Evolutionary conservation across 768 basidiomycete genomes (phyloP).

Genomic region (Tylopilus cervinicoccineus): DNA sequence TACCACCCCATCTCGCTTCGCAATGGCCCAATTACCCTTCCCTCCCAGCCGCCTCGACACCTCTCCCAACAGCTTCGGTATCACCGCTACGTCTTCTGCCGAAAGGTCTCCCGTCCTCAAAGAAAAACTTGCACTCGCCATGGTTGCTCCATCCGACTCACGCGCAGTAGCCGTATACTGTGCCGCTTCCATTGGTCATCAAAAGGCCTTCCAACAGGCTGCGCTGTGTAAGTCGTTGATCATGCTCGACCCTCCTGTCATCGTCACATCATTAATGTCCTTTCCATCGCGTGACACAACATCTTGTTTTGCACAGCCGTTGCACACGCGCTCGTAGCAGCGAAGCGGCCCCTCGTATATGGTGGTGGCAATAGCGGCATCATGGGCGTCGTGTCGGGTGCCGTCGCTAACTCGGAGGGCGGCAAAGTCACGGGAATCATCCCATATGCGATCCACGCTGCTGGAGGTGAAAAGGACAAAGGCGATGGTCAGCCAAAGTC

Average conservation of each 20-base stretch:
- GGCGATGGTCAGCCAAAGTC: constrained; percentile 24
- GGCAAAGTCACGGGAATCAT: constrained; percentile 76
- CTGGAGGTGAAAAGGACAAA: constrained; percentile 60
- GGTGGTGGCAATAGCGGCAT: constrained; percentile 82
- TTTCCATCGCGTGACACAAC: constrained; percentile 3
- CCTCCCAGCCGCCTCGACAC: constrained; percentile 3
- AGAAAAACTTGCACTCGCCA: constrained; percentile 16
- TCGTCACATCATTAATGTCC: neutral
- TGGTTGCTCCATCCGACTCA: constrained; percentile 30
- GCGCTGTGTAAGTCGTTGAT: constrained; percentile 60
- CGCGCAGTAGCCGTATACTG: constrained; percentile 78
- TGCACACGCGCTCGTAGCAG: constrained; percentile 63
- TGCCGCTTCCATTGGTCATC: constrained; percentile 66
- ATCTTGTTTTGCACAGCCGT: constrained; percentile 44
- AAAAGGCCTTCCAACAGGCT: constrained; percentile 58
- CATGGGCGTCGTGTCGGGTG: constrained; percentile 78
- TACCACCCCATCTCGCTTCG: constrained; percentile 1
- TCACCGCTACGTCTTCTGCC: neutral
- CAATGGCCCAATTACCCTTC: constrained; percentile 11
- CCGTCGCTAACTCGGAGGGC: constrained; percentile 54
- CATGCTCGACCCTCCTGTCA: neutral
- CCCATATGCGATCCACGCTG: constrained; percentile 69
- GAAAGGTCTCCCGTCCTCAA: neutral
- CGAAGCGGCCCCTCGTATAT: constrained; percentile 69
- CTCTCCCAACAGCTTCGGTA: neutral